Evolutionary conservation across 306 rosid species (phyloP), one percentile per base, ranked within the genome.

Genomic region (Cercis canadensis): DNA sequence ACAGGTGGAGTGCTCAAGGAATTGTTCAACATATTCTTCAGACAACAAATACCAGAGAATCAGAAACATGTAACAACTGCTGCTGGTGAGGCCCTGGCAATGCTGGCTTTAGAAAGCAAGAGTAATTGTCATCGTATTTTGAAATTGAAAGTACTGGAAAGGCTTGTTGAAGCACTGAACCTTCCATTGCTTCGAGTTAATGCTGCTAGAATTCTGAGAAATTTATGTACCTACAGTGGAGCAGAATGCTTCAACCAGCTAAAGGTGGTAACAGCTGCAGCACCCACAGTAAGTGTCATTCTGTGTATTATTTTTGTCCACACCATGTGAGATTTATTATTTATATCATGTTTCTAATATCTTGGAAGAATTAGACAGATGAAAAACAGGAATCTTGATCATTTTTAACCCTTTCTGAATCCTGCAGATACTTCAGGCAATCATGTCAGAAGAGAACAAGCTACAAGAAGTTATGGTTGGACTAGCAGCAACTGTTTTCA

Each of bases 391-490:
- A 19, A 0, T 13, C 14, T 2, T 54, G 18, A 1, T 47, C 12
- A 14, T 18, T 39, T 53, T 75, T 52, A 59, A 57, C 54, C 70
- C 24, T 66, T 58, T 75, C 29, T 69, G 62, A 18, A 66, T 39
- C 70, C 1, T 69, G 75, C 87, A 83, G 99, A 76, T 89, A 57
- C 83, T 95, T 56, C 75, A 37, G 8, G 95, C 84, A 79, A 87
- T 95, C 68, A 83, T 85, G 77, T 57, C 81, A 41, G 90, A 85
- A 70, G 91, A 91, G 66, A 82, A 83, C 80, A 91, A 89, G 83
- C 88, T 82, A 24, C 96, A 89, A 56, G 99, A 95, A 87, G 97
- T 86, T 62, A 95, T 95, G 99, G 83, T 89, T 39, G 99, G 99
- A 70, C 84, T 95, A 19, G 96, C 83, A 55, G 89, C 96, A 70